A percentile compares a stretch with the other conserved stretches of the same genome.
Conservation (phyloP, 257 asterid genomes). For the Apocynum venetum region DNA sequence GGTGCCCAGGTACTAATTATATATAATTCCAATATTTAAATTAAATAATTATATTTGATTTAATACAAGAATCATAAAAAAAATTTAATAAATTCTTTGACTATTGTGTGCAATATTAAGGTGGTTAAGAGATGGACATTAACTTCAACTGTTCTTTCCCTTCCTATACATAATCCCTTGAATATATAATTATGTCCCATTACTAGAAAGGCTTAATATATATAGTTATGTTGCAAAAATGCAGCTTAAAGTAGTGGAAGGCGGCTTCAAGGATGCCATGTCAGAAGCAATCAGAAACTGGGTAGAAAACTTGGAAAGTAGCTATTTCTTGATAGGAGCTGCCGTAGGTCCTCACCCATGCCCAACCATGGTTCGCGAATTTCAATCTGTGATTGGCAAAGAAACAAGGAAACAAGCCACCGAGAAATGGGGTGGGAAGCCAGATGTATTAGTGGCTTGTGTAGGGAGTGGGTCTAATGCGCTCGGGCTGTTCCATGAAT, state of each 20-base stretch:
- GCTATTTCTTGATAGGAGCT: conserved; percentile 51
- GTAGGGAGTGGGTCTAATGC: conserved; percentile 83
- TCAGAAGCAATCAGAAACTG: conserved; percentile 70
- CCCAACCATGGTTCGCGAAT: conserved; percentile 69
- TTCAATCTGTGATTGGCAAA: conserved; percentile 67
- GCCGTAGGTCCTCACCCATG: conserved; percentile 78
- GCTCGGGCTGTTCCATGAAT: conserved; percentile 70
- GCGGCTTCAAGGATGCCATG: conserved; percentile 68
- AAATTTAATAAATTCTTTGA: too few relatives aligned
- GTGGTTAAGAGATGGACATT: too few relatives aligned
- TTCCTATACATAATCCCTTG: too few relatives aligned
- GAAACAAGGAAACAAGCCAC: conserved; percentile 63
- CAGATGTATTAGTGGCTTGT: conserved; percentile 69
- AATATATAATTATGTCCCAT: too few relatives aligned
- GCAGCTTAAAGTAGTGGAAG: conserved; percentile 43
- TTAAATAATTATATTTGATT: too few relatives aligned
- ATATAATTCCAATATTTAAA: too few relatives aligned
- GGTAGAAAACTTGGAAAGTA: conserved; percentile 49
- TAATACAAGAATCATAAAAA: too few relatives aligned
- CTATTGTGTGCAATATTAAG: too few relatives aligned
- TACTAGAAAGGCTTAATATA: not conserved
- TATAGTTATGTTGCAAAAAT: too few relatives aligned
- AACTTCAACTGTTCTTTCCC: too few relatives aligned
- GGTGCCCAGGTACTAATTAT: conserved; percentile 51
- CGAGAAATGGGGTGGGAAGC: conserved; percentile 71